These are phyloP conservation scores for Leersia perrieri DNA, from an alignment of 176 grass and related monocot species.

Conservation along the genomic window DNA sequence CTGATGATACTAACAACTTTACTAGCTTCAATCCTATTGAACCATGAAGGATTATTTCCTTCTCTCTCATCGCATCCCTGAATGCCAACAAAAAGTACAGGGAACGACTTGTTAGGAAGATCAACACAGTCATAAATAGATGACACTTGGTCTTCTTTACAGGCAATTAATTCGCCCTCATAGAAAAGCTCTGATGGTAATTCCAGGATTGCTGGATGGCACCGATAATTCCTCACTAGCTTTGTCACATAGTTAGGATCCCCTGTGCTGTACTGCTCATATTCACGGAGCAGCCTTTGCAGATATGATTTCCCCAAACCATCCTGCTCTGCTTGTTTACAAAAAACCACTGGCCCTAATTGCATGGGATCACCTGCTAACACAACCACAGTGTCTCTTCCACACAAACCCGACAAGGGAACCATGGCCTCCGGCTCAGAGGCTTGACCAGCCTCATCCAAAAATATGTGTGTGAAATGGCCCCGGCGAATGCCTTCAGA, in stretches of 20 bases:
- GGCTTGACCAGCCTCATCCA: conserved; percentile 88
- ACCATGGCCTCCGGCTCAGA: conserved; percentile 93
- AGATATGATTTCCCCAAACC: conserved; percentile 78
- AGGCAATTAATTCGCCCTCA: conserved; percentile 54
- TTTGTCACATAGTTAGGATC: conserved; percentile 75
- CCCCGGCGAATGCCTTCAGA: conserved; percentile 63
- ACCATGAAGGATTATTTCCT: conserved; percentile 95
- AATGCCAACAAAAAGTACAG: conserved; percentile 91
- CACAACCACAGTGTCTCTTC: conserved; percentile 76
- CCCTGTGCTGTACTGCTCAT: conserved; percentile 46
- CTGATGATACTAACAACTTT: conserved; percentile 84
- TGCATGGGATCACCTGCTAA: conserved; percentile 93
- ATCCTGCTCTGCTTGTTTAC: conserved; percentile 54
- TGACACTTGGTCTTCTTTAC: conserved; percentile 52
- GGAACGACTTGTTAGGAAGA: conserved; percentile 86
- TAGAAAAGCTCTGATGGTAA: conserved; percentile 93
- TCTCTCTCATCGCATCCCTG: conserved; percentile 96
- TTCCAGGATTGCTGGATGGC: conserved; percentile 90
- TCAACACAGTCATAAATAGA: conserved; percentile 50
- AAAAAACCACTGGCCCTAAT: conserved; percentile 79
- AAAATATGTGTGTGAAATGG: conserved; percentile 91
- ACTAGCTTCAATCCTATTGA: conserved; percentile 91
- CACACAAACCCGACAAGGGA: conserved; percentile 60
- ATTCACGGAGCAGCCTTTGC: conserved; percentile 59
- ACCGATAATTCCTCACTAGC: conserved; percentile 83